These are phyloP conservation scores for Berkeleyomyces basicola DNA, from an alignment of 2,329 filamentous ascomycete species.

Conservation along the genomic window DNA sequence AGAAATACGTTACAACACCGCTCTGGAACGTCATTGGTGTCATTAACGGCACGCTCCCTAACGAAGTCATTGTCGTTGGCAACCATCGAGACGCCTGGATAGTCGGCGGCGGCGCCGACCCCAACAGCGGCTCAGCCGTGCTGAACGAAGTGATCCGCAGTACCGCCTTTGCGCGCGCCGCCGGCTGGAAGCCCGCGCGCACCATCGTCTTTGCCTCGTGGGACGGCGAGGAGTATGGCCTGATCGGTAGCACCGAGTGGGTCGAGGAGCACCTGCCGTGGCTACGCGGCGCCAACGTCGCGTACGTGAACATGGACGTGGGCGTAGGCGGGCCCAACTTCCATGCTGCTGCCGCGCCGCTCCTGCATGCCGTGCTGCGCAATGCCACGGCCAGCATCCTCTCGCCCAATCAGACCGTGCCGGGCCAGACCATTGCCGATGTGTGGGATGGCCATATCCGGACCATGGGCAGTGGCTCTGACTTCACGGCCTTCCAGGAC, in stretches of 20 bases:
- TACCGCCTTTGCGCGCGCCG: conserved; percentile 53
- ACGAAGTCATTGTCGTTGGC: conserved; percentile 81
- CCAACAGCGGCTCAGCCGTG: conserved; percentile 65
- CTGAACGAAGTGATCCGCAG: conserved; percentile 64
- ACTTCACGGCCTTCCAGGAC: conserved; percentile 62
- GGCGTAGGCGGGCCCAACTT: conserved; percentile 52
- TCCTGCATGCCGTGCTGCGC: conserved; percentile 57
- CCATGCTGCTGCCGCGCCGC: conserved; percentile 48
- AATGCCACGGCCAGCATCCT: conserved; percentile 46
- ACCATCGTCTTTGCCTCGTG: conserved; percentile 82
- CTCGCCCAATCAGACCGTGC: conserved; percentile 63
- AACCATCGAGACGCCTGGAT: conserved; percentile 89
- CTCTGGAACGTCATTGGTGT: conserved; percentile 86
- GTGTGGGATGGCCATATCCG: conserved; percentile 44
- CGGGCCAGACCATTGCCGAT: conserved; percentile 52
- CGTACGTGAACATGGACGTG: conserved; percentile 76
- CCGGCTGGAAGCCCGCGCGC: conserved; percentile 46
- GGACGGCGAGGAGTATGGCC: conserved; percentile 73
- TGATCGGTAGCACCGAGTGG: conserved; percentile 82
- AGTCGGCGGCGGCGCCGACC: conserved; percentile 66
- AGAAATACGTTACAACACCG: conserved; percentile 66
- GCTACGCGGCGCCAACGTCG: conserved; percentile 55
- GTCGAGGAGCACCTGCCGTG: conserved; percentile 78
- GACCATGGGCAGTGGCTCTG: conserved; percentile 56
- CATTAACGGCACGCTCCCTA: conserved; percentile 69